Percentiles rank a stretch among this genome's conserved stretches.
Evolutionary conservation across 345 rosid species (phyloP).

Genomic region (Brassica juncea): DNA sequence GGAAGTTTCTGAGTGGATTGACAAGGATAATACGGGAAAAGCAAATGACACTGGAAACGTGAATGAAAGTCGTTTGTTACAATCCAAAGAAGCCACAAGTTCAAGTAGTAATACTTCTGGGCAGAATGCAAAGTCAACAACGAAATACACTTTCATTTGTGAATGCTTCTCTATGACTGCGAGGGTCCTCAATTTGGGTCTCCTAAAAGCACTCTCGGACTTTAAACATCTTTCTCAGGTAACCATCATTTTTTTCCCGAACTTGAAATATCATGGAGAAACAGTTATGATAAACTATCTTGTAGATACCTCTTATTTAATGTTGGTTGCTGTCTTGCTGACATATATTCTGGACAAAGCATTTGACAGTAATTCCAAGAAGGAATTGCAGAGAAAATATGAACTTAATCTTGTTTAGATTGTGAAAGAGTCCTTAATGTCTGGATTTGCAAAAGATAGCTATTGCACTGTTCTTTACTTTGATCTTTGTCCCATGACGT

Average conservation of each 20-base stretch:
- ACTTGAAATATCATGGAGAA: constrained; percentile 9
- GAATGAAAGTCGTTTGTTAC: constrained; percentile 58
- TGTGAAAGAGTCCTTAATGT: constrained; percentile 14
- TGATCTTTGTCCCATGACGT: constrained; percentile 14
- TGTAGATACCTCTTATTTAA: constrained; percentile 1
- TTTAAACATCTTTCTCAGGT: constrained; percentile 98
- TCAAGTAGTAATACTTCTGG: constrained; percentile 52
- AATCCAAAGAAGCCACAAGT: constrained; percentile 78
- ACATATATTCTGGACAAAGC: constrained; percentile 3
- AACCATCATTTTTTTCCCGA: constrained; percentile 9
- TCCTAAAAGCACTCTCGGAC: constrained; percentile 93
- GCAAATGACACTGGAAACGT: constrained; percentile 40
- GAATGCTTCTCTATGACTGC: constrained; percentile 99
- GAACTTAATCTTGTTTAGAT: constrained; percentile 7
- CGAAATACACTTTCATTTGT: constrained; percentile 73
- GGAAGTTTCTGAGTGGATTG: constrained; percentile 83
- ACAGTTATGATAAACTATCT: background rate
- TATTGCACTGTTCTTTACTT: constrained; percentile 2
- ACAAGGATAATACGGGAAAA: constrained; percentile 48
- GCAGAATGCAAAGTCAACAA: constrained; percentile 41
- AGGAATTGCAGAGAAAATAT: background rate
- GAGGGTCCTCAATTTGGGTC: constrained; percentile 92
- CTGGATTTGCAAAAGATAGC: constrained; percentile 21
- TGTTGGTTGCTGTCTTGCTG: background rate
- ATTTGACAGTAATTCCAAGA: background rate